Evolutionary conservation across 1,139 yeast species (phyloP), one percentile per base, ranked within the genome.

Genomic region (Geotrichum carabidarum): DNA sequence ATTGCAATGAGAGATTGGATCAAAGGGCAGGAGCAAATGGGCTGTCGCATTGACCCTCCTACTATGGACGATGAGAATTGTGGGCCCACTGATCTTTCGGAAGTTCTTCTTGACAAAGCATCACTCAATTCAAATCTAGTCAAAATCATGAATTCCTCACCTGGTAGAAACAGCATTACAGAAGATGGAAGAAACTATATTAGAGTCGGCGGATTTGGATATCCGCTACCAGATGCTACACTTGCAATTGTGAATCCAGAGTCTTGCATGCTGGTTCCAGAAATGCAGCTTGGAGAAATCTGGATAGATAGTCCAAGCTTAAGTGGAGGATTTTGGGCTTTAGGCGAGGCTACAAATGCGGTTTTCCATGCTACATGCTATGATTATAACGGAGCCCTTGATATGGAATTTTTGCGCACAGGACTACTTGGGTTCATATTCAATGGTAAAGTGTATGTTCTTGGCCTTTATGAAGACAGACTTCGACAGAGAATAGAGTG

Each of bases 191-290:
- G 75, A 47, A 77, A 80, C 67, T 47, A 61, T 56, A 74, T 90
- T 44, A 74, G 95, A 51, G 86, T 93, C 0, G 96, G 95, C 44
- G 86, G 97, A 0, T 93, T 93, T 74, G 98, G 99, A 0, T 89
- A 78, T 63, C 99, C 99, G 0, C 70, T 93, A 1, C 96, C 97
- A 0, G 97, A 91, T 71, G 91, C 97, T 0, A 88, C 95, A 0
- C 70, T 93, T 44, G 97, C 98, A 0, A 82, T 93, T 35, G 98
- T 93, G 0, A 90, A 94, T 65, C 98, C 99, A 0, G 99, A 94
- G 60, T 85, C 88, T 58, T 78, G 83, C 32, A 71, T 81, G 8
- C 72, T 89, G 18, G 83, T 86, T 2, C 78, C 80, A 1, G 81
- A 77, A 48, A 81, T 88, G 63, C 91, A 86, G 61, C 86, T 94